These are phyloP conservation scores for Tausonia pullulans DNA, from an alignment of 1,284 basidiomycete species.

Conservation along the genomic window DNA sequence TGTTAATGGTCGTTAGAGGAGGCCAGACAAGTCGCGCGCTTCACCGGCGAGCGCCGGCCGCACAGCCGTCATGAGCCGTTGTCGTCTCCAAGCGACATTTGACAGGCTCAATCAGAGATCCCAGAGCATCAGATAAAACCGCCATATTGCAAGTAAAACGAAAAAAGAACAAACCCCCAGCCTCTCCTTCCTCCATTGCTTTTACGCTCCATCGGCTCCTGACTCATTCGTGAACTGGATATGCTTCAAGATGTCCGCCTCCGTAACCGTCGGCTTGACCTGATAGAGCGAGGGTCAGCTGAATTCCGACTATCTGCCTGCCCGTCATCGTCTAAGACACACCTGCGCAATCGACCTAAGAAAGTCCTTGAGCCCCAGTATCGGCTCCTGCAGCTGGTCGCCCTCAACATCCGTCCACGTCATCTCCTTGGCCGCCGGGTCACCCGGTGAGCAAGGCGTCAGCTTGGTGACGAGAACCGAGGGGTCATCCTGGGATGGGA, in stretches of 20 bases:
- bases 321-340: not conserved
- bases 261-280: slow-evolving; percentile 79
- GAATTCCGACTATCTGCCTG: not conserved
- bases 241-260: slow-evolving; percentile 79
- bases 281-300: slow-evolving; percentile 27
- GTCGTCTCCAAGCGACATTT: no score
- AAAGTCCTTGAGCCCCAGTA: slow-evolving; percentile 70
- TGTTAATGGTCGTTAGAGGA: no score
- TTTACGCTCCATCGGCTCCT: slow-evolving; percentile 23
- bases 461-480: slow-evolving; percentile 47
- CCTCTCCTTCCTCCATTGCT: no score
- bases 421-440: slow-evolving; percentile 74
- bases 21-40: no score
- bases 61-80: no score
- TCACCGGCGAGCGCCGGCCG: no score
- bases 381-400: slow-evolving; percentile 81
- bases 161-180: no score
- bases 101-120: no score
- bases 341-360: slow-evolving; percentile 58
- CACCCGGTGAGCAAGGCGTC: slow-evolving; percentile 93
- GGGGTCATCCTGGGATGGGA: slow-evolving; percentile 33
- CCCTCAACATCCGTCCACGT: slow-evolving; percentile 85
- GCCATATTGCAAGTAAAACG: no score
- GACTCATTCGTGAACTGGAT: slow-evolving; percentile 82
- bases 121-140: no score